Conservation (phyloP, 2,329 filamentous ascomycete genomes). For the Graphilbum ipis-grandicollis region DNA sequence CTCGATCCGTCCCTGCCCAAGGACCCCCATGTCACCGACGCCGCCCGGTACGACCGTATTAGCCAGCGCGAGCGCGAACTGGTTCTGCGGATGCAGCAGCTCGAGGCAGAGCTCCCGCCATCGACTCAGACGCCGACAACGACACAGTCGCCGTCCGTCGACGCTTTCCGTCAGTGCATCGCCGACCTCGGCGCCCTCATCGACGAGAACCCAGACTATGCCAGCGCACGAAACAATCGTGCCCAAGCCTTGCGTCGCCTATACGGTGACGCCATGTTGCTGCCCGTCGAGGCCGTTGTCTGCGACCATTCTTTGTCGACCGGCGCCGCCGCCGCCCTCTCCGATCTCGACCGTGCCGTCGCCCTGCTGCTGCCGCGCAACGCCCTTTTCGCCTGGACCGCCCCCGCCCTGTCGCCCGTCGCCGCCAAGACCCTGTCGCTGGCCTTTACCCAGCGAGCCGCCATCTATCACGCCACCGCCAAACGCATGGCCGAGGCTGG, state of each 20-base stretch:
- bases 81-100: conserved; percentile 33
- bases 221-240: conserved; percentile 58
- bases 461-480: conserved; percentile 41
- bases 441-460: conserved; percentile 55
- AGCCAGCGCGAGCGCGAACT: conserved; percentile 33
- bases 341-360: conserved; percentile 41
- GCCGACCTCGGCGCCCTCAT: conserved; percentile 37
- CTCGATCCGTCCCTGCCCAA: conserved; percentile 36
- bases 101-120: conserved; percentile 35
- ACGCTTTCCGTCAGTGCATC: conserved; percentile 29
- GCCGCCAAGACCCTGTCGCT: conserved; percentile 49
- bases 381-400: conserved; percentile 28
- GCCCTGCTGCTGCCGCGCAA: conserved; percentile 36
- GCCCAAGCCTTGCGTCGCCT: conserved; percentile 48
- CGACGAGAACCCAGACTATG: conserved; percentile 42
- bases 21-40: conserved; percentile 38
- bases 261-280: conserved; percentile 42
- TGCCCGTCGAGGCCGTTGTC: conserved; percentile 11
- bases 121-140: conserved; percentile 20
- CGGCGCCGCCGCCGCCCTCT: conserved; percentile 19
- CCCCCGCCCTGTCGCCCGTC: conserved; percentile 39
- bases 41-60: conserved; percentile 30
- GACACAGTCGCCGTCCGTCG: conserved; percentile 16
- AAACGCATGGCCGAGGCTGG: conserved; percentile 21
- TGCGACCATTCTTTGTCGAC: conserved; percentile 13